Evolutionary conservation across 1,284 basidiomycete genomes (phyloP), one percentile per base, ranked within the genome.

Genomic region (Apiotrichum laibachii): DNA sequence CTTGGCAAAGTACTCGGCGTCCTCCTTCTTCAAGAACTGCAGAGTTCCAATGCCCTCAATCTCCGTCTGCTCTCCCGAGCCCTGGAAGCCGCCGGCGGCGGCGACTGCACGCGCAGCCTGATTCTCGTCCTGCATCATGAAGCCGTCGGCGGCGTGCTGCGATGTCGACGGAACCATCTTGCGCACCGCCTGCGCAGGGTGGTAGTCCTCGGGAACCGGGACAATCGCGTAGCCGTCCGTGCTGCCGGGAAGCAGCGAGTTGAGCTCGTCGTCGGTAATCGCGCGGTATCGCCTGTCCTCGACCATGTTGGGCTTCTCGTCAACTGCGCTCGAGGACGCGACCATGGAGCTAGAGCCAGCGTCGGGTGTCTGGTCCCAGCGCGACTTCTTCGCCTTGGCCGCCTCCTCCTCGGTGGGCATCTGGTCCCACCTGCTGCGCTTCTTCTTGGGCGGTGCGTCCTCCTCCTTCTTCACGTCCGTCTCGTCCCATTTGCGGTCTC

Each of bases 11-110:
- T 98, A 99, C 73, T 94, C 88, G 6, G 94, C 92, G 73, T 99
- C 96, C 79, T 99, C 96, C 0, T 90, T 84, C 79, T 99, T 99
- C 85, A 99, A 94, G 81, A 98, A 99, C 8, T 93, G 92, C 37
- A 99, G 85, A 68, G 89, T 92, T 37, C 96, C 96, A 44, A 99
- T 94, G 45, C 96, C 96, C 44, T 94, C 94, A 66, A 99, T 98
- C 77, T 99, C 95, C 1, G 95, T 99, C n/a, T 95, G 94, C 31
- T 99, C 81, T 65, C 96, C 92, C 5, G 93, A 90, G 16, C 90
- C 89, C 26, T 80, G 75, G 61, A 83, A 76, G 45, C 97, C 90
- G 60, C 92, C 91, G 0, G 90, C 89, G 0, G 92, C 94, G 1
- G 89, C 89, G 0, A 92, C 88, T 0, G 86, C 84, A 12, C 88